These are phyloP conservation scores for Colletotrichum tropicale DNA, from an alignment of 2,329 filamentous ascomycete genomes.

Conservation along the genomic window DNA sequence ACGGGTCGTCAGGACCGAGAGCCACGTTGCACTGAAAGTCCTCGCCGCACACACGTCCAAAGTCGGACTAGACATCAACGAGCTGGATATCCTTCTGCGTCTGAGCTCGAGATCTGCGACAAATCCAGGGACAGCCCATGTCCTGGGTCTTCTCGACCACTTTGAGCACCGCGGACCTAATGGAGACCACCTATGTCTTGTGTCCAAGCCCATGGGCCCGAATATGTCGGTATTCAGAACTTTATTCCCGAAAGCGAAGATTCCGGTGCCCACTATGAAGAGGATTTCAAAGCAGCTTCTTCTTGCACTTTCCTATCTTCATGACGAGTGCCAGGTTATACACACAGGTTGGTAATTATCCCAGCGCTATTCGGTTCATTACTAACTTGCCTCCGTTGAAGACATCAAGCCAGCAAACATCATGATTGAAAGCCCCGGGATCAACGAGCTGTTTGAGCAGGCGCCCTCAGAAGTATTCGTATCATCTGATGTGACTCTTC, in stretches of 20 bases:
- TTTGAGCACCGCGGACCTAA: neutral
- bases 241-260: neutral
- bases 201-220: neutral
- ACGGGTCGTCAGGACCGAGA: neutral
- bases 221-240: neutral
- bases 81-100: neutral
- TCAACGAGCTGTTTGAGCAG: neutral
- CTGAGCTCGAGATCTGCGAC: neutral
- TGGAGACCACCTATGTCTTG: neutral
- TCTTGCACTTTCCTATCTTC: neutral
- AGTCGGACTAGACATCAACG: neutral
- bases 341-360: neutral
- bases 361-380: rapidly evolving
- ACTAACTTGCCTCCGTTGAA: neutral
- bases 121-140: neutral
- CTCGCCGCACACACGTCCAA: neutral
- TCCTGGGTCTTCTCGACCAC: neutral
- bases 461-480: neutral
- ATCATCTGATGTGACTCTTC: neutral
- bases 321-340: neutral
- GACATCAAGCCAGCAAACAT: neutral
- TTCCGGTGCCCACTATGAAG: neutral
- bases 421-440: neutral
- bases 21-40: neutral
- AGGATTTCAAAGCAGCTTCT: neutral